These are phyloP conservation scores for Ilex paraguariensis DNA, from an alignment of 305 asterid genomes.

Conservation along the genomic window DNA sequence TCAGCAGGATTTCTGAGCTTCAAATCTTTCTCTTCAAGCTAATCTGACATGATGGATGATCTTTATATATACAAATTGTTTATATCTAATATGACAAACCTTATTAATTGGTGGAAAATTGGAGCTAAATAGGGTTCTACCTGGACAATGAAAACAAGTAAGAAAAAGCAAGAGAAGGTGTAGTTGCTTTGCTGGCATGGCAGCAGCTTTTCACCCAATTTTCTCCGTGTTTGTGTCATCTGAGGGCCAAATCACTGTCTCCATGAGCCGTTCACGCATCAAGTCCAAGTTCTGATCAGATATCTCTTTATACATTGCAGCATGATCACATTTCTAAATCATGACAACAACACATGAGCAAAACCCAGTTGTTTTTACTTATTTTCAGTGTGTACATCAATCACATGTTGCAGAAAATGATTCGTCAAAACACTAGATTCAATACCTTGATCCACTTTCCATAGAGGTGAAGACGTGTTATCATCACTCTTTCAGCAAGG, in stretches of 20 bases:
- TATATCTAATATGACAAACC: not conserved
- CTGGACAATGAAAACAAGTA: not conserved
- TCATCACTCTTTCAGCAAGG: slow-evolving; percentile 96
- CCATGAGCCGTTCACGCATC: slow-evolving; percentile 84
- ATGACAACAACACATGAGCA: not conserved
- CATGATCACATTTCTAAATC: slow-evolving; percentile 75
- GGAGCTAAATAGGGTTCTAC: not conserved
- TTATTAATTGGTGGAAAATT: not conserved
- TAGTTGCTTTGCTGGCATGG: no score
- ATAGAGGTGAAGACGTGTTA: slow-evolving; percentile 87
- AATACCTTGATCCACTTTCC: slow-evolving; percentile 84
- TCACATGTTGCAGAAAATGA: no score
- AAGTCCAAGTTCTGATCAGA: slow-evolving; percentile 79
- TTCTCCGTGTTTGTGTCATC: slow-evolving; percentile 64
- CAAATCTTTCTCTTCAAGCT: not conserved
- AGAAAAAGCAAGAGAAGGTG: not conserved
- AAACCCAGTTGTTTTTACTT: no score
- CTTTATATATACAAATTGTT: not conserved
- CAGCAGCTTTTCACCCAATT: slow-evolving; percentile 27
- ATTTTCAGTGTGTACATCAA: no score
- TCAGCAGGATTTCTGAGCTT: no score
- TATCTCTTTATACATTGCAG: slow-evolving; percentile 72
- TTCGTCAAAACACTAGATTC: not conserved
- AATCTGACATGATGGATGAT: not conserved
- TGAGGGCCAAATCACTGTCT: slow-evolving; percentile 82